These are phyloP conservation scores for Hypoxylon rubiginosum DNA, from an alignment of 2,329 filamentous ascomycete genomes.

Conservation along the genomic window DNA sequence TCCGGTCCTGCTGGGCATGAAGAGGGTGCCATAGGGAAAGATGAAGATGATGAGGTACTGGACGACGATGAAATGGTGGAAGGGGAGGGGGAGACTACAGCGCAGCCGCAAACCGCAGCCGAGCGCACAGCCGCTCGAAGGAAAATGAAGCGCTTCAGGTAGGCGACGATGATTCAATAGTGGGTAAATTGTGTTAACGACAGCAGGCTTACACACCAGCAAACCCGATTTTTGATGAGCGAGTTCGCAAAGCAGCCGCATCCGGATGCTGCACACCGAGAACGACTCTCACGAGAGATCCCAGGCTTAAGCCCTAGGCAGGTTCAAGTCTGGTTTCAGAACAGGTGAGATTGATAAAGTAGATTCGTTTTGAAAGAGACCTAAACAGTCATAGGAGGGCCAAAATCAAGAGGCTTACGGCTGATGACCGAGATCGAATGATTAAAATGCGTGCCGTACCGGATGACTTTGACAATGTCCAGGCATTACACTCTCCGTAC, in stretches of 20 bases:
- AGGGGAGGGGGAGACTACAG: slow-evolving; percentile 57
- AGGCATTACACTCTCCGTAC: slow-evolving; percentile 76
- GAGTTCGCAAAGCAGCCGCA: slow-evolving; percentile 96
- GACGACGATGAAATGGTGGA: slow-evolving; percentile 71
- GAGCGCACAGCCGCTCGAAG: slow-evolving; percentile 67
- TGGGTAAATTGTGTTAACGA: slow-evolving; percentile 52
- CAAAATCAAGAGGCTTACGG: slow-evolving; percentile 78
- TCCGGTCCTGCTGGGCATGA: slow-evolving; percentile 55
- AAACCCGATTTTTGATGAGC: slow-evolving; percentile 97
- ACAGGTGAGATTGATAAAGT: slow-evolving; percentile 74
- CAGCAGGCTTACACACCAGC: slow-evolving; percentile 87
- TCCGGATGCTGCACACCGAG: slow-evolving; percentile 90
- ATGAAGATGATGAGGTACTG: slow-evolving; percentile 65
- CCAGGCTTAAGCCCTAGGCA: slow-evolving; percentile 91
- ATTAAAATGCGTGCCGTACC: slow-evolving; percentile 79
- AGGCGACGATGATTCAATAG: slow-evolving; percentile 44
- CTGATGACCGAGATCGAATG: slow-evolving; percentile 78
- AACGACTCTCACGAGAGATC: slow-evolving; percentile 88
- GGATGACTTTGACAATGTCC: slow-evolving; percentile 78
- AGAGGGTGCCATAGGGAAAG: slow-evolving; percentile 58
- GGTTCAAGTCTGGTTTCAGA: slow-evolving; percentile 99
- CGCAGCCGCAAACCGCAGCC: slow-evolving; percentile 53
- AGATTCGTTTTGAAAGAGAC: slow-evolving; percentile 34
- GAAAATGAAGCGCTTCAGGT: slow-evolving; percentile 87
- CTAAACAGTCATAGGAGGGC: slow-evolving; percentile 66